Base-by-base conservation (phyloP, 2,329 filamentous ascomycete species). In the Alternaria angustiovoidea region DNA sequence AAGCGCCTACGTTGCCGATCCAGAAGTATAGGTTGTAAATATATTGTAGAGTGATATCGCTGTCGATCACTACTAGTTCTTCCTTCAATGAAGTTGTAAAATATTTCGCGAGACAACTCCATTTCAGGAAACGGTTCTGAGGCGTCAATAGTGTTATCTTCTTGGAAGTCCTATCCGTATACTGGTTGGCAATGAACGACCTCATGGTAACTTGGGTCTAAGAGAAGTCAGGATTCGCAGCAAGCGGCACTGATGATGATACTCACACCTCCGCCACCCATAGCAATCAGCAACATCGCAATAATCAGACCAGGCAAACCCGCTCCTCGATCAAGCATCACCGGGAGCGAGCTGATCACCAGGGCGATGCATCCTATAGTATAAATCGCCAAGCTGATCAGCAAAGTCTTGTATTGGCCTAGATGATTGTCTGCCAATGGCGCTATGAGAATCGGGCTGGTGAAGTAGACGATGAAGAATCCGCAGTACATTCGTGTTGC, bases 1-100 rank as follows among this genome's bases (percentile, higher is more conserved):
- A 81, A 2, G 88, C 86, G n/a, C 90, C 91, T 16, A 93, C 67
- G 77, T 93, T 92, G 73, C 71, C 72, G 11, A 75, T 46, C 79
- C 79, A 81, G 57, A 78, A 81, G 55, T 75, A 78, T 1, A 78
- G 51, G 46, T 76, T 79, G 66, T 78, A 81, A 14, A 81, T 78
- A 60, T 75, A 80, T 48, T 77, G 72, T 0, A 80, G 54, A 0
- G 78, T 80, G 5, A 78, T 64, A 6, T 72, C 60, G 16, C 73
- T 67, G 44, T 77, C 73, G 2, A 65, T 70, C n/a, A 79, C 54
- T n/a, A 79, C 77, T 38, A 53, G 56, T 52, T 78, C 72, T n/a
- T 76, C 75, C 70, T 41, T 72, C 68, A 4, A 69, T 22, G 51
- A 26, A 6, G 30, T 22, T 39, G 57, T 44, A 20, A 46, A 22